Conservation (phyloP, 179 eudicot genomes). For the Patellifolia procumbens region DNA sequence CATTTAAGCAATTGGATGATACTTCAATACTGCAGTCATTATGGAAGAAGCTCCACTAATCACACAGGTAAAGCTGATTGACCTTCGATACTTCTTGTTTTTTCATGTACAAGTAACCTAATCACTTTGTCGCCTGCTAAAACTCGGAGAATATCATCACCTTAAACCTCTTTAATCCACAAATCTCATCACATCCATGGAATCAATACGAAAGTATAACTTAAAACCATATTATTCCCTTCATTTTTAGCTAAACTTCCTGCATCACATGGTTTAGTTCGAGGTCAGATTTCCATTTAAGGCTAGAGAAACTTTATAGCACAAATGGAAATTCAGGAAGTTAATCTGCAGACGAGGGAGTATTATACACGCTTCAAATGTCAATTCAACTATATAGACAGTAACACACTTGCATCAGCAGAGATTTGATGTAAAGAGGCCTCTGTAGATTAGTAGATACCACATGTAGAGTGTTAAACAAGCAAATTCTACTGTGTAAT, state of each 20-base stretch:
- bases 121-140: constrained; percentile 6
- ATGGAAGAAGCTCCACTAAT: neutral
- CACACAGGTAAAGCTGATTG: neutral
- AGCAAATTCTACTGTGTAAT: neutral
- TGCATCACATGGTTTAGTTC: too few species aligned
- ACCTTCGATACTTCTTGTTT: neutral
- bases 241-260: too few species aligned
- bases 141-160: constrained; percentile 3
- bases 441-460: neutral
- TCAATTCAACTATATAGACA: neutral
- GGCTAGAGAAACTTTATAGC: too few species aligned
- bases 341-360: too few species aligned
- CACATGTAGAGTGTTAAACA: constrained; percentile 19
- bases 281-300: too few species aligned
- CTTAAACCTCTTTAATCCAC: neutral
- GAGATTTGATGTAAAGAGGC: neutral
- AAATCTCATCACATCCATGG: constrained; percentile 7
- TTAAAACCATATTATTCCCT: too few species aligned
- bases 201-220: neutral
- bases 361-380: neutral
- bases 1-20: neutral
- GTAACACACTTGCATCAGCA: neutral
- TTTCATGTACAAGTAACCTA: neutral
- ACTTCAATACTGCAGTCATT: constrained; percentile 3
- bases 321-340: too few species aligned